Percentiles rank a stretch among this genome's conserved stretches.
Conservation (phyloP, 495 filamentous ascomycete genomes). For the Aspergillus conjunctus region DNA sequence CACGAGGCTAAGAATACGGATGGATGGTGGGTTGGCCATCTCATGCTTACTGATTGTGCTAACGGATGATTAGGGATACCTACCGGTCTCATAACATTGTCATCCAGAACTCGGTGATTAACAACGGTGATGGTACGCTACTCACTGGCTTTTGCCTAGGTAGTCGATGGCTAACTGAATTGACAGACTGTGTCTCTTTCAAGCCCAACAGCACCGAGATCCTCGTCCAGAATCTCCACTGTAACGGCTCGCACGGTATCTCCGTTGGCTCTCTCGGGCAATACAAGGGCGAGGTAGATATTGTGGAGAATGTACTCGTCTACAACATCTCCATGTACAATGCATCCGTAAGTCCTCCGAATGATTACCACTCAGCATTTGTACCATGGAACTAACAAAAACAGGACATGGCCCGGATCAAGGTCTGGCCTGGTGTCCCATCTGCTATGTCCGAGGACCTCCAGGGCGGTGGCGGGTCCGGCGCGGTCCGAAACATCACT, state of each 20-base stretch:
- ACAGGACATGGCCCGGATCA: conserved; percentile 68
- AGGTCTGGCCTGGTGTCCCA: conserved; percentile 64
- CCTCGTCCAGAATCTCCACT: conserved; percentile 67
- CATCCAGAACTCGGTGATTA: conserved; percentile 68
- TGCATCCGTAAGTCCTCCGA: conserved; percentile 44
- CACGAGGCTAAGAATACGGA: conserved; percentile 67
- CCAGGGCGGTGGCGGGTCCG: conserved; percentile 61
- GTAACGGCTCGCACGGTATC: conserved; percentile 75
- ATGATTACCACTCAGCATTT: neutral
- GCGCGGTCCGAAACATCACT: conserved; percentile 57
- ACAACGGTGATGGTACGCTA: conserved; percentile 65
- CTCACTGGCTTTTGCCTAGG: neutral
- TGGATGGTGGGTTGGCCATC: conserved; percentile 52
- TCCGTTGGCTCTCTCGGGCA: conserved; percentile 70
- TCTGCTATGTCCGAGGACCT: conserved; percentile 56
- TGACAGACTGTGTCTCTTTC: conserved; percentile 69
- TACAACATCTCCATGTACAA: conserved; percentile 70
- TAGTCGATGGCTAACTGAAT: conserved; percentile 10
- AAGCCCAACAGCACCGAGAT: conserved; percentile 78
- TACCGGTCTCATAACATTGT: conserved; percentile 64
- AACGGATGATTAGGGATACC: conserved; percentile 49
- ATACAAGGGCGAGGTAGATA: conserved; percentile 63
- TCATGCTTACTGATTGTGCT: neutral
- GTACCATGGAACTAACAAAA: neutral
- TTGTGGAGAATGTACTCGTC: conserved; percentile 65